Percentiles rank a stretch among this genome's conserved stretches.
Conservation (phyloP, 768 basidiomycete species). For the Boletus rufocinnamomeus region DNA sequence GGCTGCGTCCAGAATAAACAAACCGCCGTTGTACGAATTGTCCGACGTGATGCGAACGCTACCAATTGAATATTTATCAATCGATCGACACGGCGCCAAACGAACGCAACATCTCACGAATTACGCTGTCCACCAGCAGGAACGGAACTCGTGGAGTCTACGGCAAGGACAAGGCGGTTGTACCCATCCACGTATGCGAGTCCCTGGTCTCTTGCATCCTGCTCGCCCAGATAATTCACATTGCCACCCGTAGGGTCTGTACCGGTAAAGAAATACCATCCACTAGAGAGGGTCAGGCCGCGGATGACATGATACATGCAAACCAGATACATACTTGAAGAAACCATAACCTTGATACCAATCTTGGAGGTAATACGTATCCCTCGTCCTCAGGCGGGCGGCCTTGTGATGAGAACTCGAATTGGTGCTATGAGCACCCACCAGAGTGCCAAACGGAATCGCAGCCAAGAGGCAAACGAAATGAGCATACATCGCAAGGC, state of each 20-base stretch:
- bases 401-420: conserved; percentile 14
- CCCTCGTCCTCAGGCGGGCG: neutral
- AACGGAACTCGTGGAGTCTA: conserved; percentile 55
- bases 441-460: conserved; percentile 34
- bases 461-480: conserved; percentile 29
- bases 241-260: conserved; percentile 70
- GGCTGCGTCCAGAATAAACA: conserved; percentile 72
- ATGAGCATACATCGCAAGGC: conserved; percentile 24
- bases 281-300: conserved; percentile 37
- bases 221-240: conserved; percentile 57
- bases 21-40: conserved; percentile 57
- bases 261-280: conserved; percentile 62
- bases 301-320: neutral
- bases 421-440: conserved; percentile 23
- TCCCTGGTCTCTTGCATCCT: conserved; percentile 48
- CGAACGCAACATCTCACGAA: conserved; percentile 38
- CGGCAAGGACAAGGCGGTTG: conserved; percentile 56
- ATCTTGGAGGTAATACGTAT: conserved; percentile 38
- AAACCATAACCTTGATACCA: conserved; percentile 49
- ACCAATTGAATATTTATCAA: neutral
- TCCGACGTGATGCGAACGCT: conserved; percentile 69
- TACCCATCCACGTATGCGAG: conserved; percentile 61
- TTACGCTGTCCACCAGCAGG: conserved; percentile 52
- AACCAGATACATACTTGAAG: conserved; percentile 46
- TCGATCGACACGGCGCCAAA: neutral